Evolutionary conservation across 2,329 filamentous ascomycete genomes (phyloP), one percentile per base, ranked within the genome.

Genomic region (Bipolaris sorokiniana): DNA sequence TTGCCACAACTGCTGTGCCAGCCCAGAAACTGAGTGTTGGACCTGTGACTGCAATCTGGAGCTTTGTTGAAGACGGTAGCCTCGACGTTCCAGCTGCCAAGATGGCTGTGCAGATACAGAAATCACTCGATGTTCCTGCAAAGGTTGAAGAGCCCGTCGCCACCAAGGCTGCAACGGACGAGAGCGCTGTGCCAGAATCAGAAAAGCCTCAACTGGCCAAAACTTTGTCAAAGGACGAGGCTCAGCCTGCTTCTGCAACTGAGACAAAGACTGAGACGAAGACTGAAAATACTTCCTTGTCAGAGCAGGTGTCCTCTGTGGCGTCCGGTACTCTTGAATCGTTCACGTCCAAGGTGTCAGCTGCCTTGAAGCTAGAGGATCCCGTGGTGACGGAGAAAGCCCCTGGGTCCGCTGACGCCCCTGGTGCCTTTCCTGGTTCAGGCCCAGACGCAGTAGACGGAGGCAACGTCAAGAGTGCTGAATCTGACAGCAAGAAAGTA

Each of bases 11-110:
- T 42, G 69, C 67, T 10, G 66, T 64, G 5, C 61, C 70, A 5
- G 60, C 36, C 36, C 64, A 63, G 18, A 69, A 64, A 33, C 57
- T 77, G 7, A 59, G 62, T 1, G 57, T 77, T 36, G 67, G 63
- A 3, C 59, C 64, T 22, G 67, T 71, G 5, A 72, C 62, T 28
- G 72, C 71, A 3, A 63, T 78, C 15, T 78, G 72, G 70, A 68
- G 68, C 11, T 74, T 78, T 45, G 69, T 68, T 28, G 69, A 73
- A 37, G 70, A 73, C 51, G 75, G 74, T 6, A 61, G 51, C 16
- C 54, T 77, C 5, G 69, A 73, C 47, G 73, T 74, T 5, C 72
- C 76, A 11, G 69, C 71, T 48, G 68, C 70, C 5, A 56, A 62
- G 45, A 61, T 76, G 52, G 66, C 71, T 23, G 64, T 67, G 22